These are phyloP conservation scores for Teunomyces stri DNA, from an alignment of 805 yeast genomes.

Conservation along the genomic window DNA sequence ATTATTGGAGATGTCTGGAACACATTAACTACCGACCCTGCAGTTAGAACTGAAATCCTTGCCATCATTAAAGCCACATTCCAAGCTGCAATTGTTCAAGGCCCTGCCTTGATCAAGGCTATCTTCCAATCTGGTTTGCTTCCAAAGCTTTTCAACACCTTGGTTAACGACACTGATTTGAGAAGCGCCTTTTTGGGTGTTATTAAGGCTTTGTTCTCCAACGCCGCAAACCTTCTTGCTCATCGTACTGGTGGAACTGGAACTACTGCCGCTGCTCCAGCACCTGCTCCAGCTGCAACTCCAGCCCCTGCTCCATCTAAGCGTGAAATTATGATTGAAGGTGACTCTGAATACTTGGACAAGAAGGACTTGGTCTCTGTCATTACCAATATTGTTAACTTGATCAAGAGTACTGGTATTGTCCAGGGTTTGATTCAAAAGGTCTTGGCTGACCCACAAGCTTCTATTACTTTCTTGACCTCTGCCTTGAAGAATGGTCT, in stretches of 20 bases:
- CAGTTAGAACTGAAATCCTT: conserved; percentile 23
- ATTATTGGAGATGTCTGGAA: conserved; percentile 34
- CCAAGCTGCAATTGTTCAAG: conserved; percentile 34
- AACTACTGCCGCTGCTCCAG: conserved; percentile 14
- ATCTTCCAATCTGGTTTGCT: conserved; percentile 42
- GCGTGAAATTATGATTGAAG: conserved; percentile 6
- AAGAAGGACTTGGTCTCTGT: conserved; percentile 36
- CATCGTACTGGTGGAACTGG: conserved; percentile 9
- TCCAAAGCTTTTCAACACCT: conserved; percentile 27
- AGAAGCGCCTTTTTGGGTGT: conserved; percentile 30
- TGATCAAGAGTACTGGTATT: conserved; percentile 35
- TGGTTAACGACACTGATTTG: conserved; percentile 33
- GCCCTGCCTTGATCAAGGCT: conserved; percentile 40
- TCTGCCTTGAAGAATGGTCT: conserved; percentile 33
- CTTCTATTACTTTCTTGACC: conserved; percentile 30
- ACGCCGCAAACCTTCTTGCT: conserved; percentile 28
- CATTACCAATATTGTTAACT: conserved; percentile 24
- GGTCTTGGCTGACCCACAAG: conserved; percentile 37
- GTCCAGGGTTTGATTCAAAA: conserved; percentile 29
- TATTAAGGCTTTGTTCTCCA: conserved; percentile 32
- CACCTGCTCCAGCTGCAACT: conserved; percentile 10
- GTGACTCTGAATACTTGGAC: conserved; percentile 27
- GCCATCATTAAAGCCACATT: conserved; percentile 30
- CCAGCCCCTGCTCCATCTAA: conserved; percentile 10
- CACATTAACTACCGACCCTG: conserved; percentile 31